phyloP scores from a whole-genome alignment of 345 rosid species.

The Brassica juncea region DNA sequence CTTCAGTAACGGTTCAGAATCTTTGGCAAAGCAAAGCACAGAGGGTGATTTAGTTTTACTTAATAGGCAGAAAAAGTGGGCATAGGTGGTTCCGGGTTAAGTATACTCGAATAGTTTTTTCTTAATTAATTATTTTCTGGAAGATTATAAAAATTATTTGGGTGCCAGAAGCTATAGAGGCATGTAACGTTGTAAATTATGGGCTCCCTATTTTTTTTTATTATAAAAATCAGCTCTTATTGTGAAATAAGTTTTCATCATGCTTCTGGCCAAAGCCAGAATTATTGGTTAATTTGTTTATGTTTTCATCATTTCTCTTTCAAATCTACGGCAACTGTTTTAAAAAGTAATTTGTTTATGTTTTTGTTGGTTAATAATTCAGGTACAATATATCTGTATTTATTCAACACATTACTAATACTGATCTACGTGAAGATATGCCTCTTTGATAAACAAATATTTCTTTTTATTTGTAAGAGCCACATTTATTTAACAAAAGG shows the following conservation, averaged over 20 bases:
- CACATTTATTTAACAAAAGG: too few species aligned
- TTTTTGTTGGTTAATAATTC: too few species aligned
- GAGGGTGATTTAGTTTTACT: conserved; percentile 31
- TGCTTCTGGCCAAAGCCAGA: neutral
- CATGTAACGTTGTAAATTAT: conserved; percentile 34
- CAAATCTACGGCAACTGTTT: too few species aligned
- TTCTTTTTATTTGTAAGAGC: too few species aligned
- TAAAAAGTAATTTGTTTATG: too few species aligned
- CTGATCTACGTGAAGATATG: too few species aligned
- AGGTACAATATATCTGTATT: too few species aligned
- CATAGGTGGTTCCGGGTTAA: conserved; percentile 27
- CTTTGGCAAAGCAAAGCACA: conserved; percentile 37
- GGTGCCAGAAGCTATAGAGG: conserved; percentile 30
- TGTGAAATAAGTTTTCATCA: neutral
- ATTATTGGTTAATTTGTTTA: too few species aligned
- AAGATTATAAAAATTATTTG: conserved; percentile 17
- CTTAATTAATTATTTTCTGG: neutral
- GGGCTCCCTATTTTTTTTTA: conserved; percentile 30
- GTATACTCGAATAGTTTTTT: conserved; percentile 39
- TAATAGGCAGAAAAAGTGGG: conserved; percentile 25
- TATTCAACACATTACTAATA: too few species aligned
- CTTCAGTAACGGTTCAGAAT: conserved; percentile 27
- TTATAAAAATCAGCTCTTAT: conserved; percentile 20
- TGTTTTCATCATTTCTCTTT: too few species aligned
- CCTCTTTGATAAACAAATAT: too few species aligned